These are phyloP conservation scores for Xylariaceae sp. DNA, from an alignment of 2,329 filamentous ascomycete species.

Conservation along the genomic window DNA sequence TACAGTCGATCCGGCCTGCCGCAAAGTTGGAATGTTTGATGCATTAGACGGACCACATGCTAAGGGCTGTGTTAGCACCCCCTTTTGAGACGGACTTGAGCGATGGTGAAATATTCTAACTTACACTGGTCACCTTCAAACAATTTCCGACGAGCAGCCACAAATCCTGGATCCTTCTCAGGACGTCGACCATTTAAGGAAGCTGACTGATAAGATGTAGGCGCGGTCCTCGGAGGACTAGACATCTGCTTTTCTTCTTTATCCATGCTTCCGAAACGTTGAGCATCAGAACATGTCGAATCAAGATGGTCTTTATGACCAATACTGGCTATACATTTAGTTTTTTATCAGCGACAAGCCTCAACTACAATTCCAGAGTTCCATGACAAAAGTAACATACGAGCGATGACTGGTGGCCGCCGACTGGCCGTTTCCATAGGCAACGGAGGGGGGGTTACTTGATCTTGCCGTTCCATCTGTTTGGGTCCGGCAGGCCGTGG, in stretches of 20 bases:
- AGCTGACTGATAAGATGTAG: constrained; percentile 2
- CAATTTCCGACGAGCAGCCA: constrained; percentile 31
- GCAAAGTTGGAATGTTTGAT: constrained; percentile 12
- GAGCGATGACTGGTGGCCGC: constrained; percentile 2
- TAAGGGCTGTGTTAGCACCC: constrained; percentile 12
- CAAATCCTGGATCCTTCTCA: constrained; percentile 29
- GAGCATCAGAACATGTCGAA: neutral
- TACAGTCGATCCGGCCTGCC: constrained; percentile 9
- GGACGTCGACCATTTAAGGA: constrained; percentile 17
- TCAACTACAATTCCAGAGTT: constrained; percentile 4
- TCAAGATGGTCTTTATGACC: neutral
- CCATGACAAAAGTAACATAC: constrained; percentile 12
- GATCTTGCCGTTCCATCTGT: neutral
- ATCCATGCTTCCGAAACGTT: neutral
- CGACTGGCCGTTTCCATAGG: constrained; percentile 2
- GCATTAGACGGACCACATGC: constrained; percentile 6
- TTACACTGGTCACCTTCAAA: constrained; percentile 31
- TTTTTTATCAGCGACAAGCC: neutral
- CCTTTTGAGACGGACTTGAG: constrained; percentile 3
- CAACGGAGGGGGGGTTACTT: neutral
- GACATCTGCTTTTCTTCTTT: constrained; percentile 1
- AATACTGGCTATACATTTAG: neutral
- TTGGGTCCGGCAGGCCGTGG: constrained; percentile 7
- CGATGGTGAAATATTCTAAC: constrained; percentile 8
- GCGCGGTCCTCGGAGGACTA: neutral